Evolutionary conservation across 805 yeast genomes (phyloP).

Genomic region (Yarrowia bubula): DNA sequence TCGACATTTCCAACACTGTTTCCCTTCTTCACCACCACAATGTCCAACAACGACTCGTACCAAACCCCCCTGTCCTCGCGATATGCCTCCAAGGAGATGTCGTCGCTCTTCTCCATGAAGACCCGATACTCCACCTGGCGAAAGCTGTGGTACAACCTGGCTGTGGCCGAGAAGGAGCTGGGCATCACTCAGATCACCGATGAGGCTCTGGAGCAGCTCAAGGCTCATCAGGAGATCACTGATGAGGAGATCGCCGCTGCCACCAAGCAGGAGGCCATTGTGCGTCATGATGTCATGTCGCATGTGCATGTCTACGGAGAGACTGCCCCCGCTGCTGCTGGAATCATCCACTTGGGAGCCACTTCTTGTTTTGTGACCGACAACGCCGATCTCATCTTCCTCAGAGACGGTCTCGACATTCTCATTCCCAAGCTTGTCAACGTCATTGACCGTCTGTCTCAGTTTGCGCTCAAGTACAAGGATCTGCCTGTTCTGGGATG

Average conservation of each 20-base stretch:
- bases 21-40: not conserved
- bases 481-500: slow-evolving; percentile 97
- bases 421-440: slow-evolving; percentile 93
- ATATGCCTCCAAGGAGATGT: slow-evolving; percentile 98
- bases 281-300: slow-evolving; percentile 99
- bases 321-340: slow-evolving; percentile 93
- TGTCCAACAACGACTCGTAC: slow-evolving; percentile 62
- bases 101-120: slow-evolving; percentile 83
- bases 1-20: not conserved
- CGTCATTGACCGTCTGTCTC: slow-evolving; percentile 83
- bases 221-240: slow-evolving; percentile 71
- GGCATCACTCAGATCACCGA: slow-evolving; percentile 84
- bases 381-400: slow-evolving; percentile 94
- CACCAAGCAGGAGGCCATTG: slow-evolving; percentile 90
- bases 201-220: slow-evolving; percentile 88
- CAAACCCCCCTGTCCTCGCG: slow-evolving; percentile 92
- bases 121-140: slow-evolving; percentile 98
- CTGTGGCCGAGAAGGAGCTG: slow-evolving; percentile 90
- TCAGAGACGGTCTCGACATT: slow-evolving; percentile 92
- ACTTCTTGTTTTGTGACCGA: slow-evolving; percentile 98
- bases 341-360: slow-evolving; percentile 97
- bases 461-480: slow-evolving; percentile 88
- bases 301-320: slow-evolving; percentile 95
- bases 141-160: slow-evolving; percentile 91
- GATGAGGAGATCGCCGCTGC: slow-evolving; percentile 92